phyloP scores from a whole-genome alignment of 2,329 filamentous ascomycete species.

The Aspergillus sergii region DNA sequence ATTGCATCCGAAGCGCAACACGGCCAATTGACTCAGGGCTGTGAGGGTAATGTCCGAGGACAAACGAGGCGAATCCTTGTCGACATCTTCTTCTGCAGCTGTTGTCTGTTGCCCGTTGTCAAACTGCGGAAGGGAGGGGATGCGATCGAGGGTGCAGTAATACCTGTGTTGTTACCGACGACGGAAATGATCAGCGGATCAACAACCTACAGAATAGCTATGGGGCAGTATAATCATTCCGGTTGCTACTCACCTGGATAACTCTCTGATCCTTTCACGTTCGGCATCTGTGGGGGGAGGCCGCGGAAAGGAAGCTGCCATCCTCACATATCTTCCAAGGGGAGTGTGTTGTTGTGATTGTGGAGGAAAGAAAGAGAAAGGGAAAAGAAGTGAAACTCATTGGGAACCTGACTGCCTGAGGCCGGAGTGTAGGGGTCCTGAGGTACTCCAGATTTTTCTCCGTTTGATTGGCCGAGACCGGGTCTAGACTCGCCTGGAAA shows the following conservation, averaged over 20 bases:
- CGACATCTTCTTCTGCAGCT: not conserved
- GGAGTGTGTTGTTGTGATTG: not conserved
- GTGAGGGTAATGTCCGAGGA: constrained; percentile 42
- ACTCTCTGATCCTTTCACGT: constrained; percentile 20
- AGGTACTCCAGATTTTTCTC: not conserved
- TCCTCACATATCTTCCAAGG: constrained; percentile 3
- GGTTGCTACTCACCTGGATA: constrained; percentile 14
- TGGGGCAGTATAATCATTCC: not conserved
- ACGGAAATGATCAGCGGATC: not conserved
- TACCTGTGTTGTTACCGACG: constrained; percentile 9
- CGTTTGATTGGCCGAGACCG: not conserved
- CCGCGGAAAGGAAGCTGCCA: constrained; percentile 14
- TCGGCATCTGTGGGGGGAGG: constrained; percentile 14
- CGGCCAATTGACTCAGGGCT: constrained; percentile 53
- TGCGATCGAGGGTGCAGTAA: constrained; percentile 17
- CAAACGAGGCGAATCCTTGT: not conserved
- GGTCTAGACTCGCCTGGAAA: not conserved
- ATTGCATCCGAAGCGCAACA: constrained; percentile 45
- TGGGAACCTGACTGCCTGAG: not conserved
- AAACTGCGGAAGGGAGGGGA: constrained; percentile 3
- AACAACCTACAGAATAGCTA: not conserved
- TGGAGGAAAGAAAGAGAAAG: not conserved
- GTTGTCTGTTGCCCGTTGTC: not conserved
- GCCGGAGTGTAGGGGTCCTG: not conserved
- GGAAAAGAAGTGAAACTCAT: not conserved